phyloP scores from a whole-genome alignment of 2,329 filamentous ascomycete species.

The Xylaria sp. region DNA sequence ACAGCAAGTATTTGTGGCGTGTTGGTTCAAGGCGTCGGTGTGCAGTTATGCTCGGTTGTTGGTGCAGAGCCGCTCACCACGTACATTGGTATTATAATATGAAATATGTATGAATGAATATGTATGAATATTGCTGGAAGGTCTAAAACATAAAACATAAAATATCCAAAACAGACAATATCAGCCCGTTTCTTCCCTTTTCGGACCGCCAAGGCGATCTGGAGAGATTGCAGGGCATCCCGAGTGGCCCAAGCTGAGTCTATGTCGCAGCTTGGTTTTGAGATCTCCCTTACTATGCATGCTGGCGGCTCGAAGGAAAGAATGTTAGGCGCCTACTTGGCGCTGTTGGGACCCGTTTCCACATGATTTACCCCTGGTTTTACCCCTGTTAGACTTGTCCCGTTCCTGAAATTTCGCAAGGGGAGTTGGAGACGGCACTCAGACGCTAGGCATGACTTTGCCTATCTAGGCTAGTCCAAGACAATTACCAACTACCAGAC shows the following conservation, averaged over 20 bases:
- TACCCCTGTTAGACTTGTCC: constrained; percentile 30
- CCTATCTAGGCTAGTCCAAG: background rate
- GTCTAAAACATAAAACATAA: constrained; percentile 21
- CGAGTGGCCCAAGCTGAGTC: constrained; percentile 27
- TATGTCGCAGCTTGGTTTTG: constrained; percentile 33
- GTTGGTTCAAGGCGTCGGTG: no score
- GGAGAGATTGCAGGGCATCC: constrained; percentile 31
- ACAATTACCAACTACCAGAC: background rate
- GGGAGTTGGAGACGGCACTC: constrained; percentile 5
- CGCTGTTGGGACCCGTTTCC: constrained; percentile 16
- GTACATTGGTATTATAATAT: background rate
- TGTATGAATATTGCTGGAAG: background rate
- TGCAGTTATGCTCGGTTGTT: background rate
- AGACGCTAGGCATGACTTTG: background rate
- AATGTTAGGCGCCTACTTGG: constrained; percentile 20
- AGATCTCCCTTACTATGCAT: constrained; percentile 14
- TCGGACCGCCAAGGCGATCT: constrained; percentile 3
- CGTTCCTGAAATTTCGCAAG: constrained; percentile 28
- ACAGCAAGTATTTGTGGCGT: background rate
- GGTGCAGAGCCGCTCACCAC: background rate
- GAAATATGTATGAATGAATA: background rate
- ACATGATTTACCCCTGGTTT: constrained; percentile 35
- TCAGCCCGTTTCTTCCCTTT: constrained; percentile 26
- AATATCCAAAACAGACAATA: constrained; percentile 20
- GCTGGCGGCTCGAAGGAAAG: background rate